Evolutionary conservation across 768 basidiomycete species (phyloP).

Genomic region (Hypholoma fasciculare): DNA sequence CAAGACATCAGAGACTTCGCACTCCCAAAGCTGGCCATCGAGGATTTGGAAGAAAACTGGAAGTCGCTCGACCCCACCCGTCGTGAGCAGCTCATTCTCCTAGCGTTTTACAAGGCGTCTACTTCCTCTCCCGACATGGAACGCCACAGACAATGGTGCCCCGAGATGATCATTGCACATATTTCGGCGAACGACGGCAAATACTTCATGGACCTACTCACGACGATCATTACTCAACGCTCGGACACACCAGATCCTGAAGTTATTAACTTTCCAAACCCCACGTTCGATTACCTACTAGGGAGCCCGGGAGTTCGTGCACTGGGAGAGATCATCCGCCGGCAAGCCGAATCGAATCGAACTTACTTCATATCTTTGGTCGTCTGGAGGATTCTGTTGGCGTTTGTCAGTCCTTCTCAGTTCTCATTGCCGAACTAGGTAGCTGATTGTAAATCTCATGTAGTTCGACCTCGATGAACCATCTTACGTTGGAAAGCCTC

Average conservation of each 20-base stretch:
- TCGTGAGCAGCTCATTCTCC: conserved; percentile 7
- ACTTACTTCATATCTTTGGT: conserved; percentile 7
- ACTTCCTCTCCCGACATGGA: conserved; percentile 15
- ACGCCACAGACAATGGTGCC: conserved; percentile 16
- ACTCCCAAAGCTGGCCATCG: background rate
- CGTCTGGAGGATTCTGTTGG: conserved; percentile 2
- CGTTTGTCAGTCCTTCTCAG: background rate
- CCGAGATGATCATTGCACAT: conserved; percentile 17
- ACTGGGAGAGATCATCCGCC: background rate
- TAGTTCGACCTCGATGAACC: conserved; percentile 1
- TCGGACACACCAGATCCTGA: background rate
- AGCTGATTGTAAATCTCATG: background rate
- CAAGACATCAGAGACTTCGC: background rate
- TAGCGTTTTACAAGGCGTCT: conserved; percentile 16
- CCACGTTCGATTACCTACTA: background rate
- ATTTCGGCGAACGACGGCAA: conserved; percentile 1
- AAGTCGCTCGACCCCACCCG: background rate
- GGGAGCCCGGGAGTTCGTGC: background rate
- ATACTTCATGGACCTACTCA: conserved; percentile 6
- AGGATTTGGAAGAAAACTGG: conserved; percentile 1
- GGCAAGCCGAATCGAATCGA: background rate
- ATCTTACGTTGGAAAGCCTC: background rate
- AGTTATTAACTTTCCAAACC: conserved; percentile 1
- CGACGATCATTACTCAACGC: background rate
- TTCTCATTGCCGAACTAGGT: no score